Evolutionary conservation across 129 eudicot species (phyloP), one percentile per base, ranked within the genome.

Genomic region (Saussurea involucrata): DNA sequence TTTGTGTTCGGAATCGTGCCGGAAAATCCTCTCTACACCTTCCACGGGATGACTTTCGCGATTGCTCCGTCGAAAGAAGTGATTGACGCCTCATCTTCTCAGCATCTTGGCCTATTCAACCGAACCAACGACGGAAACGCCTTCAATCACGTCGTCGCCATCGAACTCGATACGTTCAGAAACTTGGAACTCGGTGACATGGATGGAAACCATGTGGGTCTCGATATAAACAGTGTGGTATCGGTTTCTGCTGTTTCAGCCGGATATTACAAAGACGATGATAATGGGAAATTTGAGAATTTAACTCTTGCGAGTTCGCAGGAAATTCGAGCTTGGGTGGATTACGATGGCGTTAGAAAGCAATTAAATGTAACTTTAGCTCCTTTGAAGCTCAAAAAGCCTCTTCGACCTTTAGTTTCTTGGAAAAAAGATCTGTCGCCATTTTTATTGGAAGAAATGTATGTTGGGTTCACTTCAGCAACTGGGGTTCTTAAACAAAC

Each of bases 11-110:
- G 87, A 22, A 86, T 89, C 29, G 73, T 80, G 34, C 83, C 89
- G 6, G 78, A 76, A 6, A 32, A 81, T 8, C 79, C 80, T 49
- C 80, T 24, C 0, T 67, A 29, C 31, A 72, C 84, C 0, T 88
- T 85, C 57, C 87, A 89, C 40, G 94, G 94, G 15, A 79, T 89
- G 82, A 78, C 86, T 13, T 84, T 89, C 25, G 90, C 87, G 21
- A 66, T 89, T 4, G 68, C 91, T 0, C 89, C 94, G 1, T 57
- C 87, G 13, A 70, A 71, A 31, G 69, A 71, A 1, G 76, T 84
- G 5, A 36, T 75, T 4, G 79, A 78, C 4, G 86, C 90, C 4
- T 57, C 76, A 0, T 71, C 90, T 17, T 71, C 80, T 1, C 78
- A 81, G 8, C 88, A 84, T 24, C 68, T 89, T 0, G 94, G 94